Evolutionary conservation across 257 asterid genomes (phyloP).

Genomic region (Solanum chilense): DNA sequence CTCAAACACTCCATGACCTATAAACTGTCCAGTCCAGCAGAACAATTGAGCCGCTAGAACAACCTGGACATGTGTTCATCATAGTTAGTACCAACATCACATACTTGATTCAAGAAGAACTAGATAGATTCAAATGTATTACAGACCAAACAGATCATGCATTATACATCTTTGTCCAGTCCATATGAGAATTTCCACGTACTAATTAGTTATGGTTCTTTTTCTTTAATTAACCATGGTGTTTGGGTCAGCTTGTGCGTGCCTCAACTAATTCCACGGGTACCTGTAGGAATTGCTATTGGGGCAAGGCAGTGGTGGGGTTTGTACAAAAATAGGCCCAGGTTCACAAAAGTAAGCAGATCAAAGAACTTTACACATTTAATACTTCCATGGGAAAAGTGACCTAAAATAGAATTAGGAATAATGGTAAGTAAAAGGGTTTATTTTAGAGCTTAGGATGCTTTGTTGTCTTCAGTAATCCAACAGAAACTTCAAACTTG

Average conservation of each 20-base stretch:
- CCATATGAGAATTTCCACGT: not conserved
- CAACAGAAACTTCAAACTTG: not conserved
- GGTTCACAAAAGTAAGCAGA: not conserved
- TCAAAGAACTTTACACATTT: not conserved
- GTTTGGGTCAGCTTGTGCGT: not conserved
- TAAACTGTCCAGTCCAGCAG: conserved; percentile 91
- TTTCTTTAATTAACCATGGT: not conserved
- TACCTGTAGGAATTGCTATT: not conserved
- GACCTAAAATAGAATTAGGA: not conserved
- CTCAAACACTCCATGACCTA: conserved; percentile 95
- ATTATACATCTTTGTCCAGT: not conserved
- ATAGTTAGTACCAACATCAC: not conserved
- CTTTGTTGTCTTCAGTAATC: not conserved
- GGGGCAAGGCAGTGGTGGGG: not conserved
- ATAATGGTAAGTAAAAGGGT: not conserved
- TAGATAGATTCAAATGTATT: not conserved
- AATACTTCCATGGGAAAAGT: not conserved
- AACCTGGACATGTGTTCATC: conserved; percentile 35
- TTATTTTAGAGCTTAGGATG: not conserved
- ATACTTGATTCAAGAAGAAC: not conserved
- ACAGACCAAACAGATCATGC: not conserved
- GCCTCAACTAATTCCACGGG: not conserved
- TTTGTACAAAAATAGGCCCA: not conserved
- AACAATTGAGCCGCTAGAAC: conserved; percentile 73
- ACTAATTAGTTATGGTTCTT: not conserved